Conservation (phyloP, 768 basidiomycete species). For the Kondoa subrosea region DNA sequence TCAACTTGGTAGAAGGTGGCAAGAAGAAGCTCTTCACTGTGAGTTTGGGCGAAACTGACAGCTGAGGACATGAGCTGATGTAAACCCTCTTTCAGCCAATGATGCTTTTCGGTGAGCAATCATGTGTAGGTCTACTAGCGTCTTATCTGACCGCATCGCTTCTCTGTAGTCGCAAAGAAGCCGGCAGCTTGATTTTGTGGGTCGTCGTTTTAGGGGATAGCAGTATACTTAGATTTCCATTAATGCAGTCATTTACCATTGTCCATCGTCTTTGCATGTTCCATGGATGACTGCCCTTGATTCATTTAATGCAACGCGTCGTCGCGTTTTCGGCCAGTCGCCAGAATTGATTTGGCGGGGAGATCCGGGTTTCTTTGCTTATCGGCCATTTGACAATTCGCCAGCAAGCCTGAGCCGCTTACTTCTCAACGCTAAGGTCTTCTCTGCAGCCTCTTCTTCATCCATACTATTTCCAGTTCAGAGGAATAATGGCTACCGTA, state of each 20-base stretch:
- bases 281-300: too few species aligned
- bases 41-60: background rate
- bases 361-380: too few species aligned
- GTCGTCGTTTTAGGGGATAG: background rate
- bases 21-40: conserved; percentile 43
- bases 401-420: too few species aligned
- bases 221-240: background rate
- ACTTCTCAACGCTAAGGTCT: too few species aligned
- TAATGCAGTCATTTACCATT: too few species aligned
- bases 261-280: too few species aligned
- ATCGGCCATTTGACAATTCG: too few species aligned
- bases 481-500: background rate
- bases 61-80: background rate
- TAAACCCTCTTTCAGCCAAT: conserved; percentile 1
- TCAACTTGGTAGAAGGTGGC: conserved; percentile 65
- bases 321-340: too few species aligned
- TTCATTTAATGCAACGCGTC: too few species aligned
- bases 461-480: too few species aligned
- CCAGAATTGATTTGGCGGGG: too few species aligned
- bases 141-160: background rate
- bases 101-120: conserved; percentile 9
- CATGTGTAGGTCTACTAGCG: background rate
- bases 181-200: background rate
- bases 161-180: background rate
- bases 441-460: too few species aligned